Base-by-base conservation (phyloP, 2,329 filamentous ascomycete genomes). In the Macroventuria anomochaeta region DNA sequence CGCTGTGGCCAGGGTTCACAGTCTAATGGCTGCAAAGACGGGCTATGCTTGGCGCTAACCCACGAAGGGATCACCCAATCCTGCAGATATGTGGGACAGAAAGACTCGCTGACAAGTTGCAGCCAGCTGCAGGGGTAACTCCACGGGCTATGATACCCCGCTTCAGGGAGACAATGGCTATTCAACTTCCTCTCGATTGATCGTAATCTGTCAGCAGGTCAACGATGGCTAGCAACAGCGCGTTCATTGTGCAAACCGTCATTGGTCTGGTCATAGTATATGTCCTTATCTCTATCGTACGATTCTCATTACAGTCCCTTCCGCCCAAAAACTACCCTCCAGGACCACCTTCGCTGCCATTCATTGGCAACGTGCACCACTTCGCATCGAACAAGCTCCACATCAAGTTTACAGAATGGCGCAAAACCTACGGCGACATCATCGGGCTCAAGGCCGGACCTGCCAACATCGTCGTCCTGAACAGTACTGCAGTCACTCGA, bases 401-500 rank as follows among this genome's bases (percentile, higher is more conserved):
- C 69, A 41, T 61, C 7, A 67, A 51, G 13, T 75, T 64, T 46
- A 47, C 64, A 26, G 40, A 71, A 56, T 76, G 70, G 72, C 59
- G 68, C 28, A 55, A 72, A 15, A 48, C 67, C 26, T 75, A 75
- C 48, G 73, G 74, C 3, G 70, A 70, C 1, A 59, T 76, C 3
- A 64, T 75, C n/a, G 64, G 61, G 21, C 58, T 65, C 4, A 63
- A 71, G 32, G 68, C 72, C 31, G 72, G 71, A 6, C 63, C 63
- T 5, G 61, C 64, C 5, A 72, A 63, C 15, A 58, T 74, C 5
- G 68, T 76, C 13, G 47, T 70, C 69, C 75, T 85, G 52, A 79
- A 80, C 53, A 77, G 80, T 39, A 76, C 77, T 3, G 77, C 77
- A 67, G 70, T 75, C 2, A 80, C 80, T 0, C 78, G 77, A 18